Percentiles rank a stretch among this genome's conserved stretches.
Evolutionary conservation across 805 yeast species (phyloP).

Genomic region (Candida anglica): DNA sequence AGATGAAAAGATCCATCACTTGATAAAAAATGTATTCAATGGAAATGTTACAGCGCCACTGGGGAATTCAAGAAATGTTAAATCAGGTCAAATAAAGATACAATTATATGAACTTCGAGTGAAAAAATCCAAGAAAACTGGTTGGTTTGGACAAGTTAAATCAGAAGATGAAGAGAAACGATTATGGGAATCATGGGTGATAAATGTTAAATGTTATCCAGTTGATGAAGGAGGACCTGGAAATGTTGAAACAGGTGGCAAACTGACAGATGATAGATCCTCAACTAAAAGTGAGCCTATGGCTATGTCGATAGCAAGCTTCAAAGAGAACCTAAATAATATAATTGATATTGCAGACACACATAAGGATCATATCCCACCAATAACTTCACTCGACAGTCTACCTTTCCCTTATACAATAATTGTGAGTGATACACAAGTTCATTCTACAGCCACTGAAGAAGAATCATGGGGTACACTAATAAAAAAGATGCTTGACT

Average conservation of each 20-base stretch:
- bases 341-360: constrained; percentile 52
- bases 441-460: constrained; percentile 10
- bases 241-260: background rate
- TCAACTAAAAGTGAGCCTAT: constrained; percentile 10
- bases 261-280: background rate
- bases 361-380: constrained; percentile 68
- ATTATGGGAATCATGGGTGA: constrained; percentile 71
- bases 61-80: constrained; percentile 5
- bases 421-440: constrained; percentile 14
- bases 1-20: constrained; percentile 29
- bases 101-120: constrained; percentile 37
- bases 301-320: constrained; percentile 33
- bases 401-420: constrained; percentile 57
- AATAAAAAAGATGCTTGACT: constrained; percentile 41
- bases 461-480: constrained; percentile 40
- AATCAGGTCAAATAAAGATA: constrained; percentile 30
- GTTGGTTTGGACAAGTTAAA: constrained; percentile 50
- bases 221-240: constrained; percentile 7
- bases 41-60: no score
- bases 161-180: constrained; percentile 23
- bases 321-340: constrained; percentile 37
- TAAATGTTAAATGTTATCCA: constrained; percentile 47
- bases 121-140: constrained; percentile 37
- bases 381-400: constrained; percentile 61
- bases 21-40: constrained; percentile 25